A percentile compares a stretch with the other conserved stretches of the same genome.
These are phyloP conservation scores for Pleurotus cornucopiae DNA, from an alignment of 768 basidiomycete species.

Conservation along the genomic window DNA sequence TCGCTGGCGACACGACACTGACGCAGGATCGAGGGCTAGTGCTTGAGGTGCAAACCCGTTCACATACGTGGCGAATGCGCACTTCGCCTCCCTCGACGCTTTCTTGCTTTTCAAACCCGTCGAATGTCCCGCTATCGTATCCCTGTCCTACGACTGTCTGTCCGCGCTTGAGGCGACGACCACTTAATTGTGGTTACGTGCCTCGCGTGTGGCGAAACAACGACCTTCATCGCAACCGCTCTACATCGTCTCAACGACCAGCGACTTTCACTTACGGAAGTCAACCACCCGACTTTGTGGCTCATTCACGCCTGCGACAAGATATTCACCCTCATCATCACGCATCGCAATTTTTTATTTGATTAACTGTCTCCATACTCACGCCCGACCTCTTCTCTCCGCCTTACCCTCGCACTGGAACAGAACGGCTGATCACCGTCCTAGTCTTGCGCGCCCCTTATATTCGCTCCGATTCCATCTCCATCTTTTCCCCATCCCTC, in stretches of 20 bases:
- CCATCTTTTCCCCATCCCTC: slow-evolving; percentile 8
- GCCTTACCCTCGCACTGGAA: slow-evolving; percentile 14
- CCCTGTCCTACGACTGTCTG: slow-evolving; percentile 4
- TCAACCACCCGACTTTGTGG: slow-evolving; percentile 5
- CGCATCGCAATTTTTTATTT: slow-evolving; percentile 41
- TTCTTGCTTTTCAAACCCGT: slow-evolving; percentile 43
- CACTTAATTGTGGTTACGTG: slow-evolving; percentile 80
- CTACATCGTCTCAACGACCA: slow-evolving; percentile 8
- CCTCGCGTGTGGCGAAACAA: slow-evolving; percentile 76
- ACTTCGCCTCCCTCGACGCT: slow-evolving; percentile 50
- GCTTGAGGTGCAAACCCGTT: slow-evolving; percentile 52
- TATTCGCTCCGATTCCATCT: slow-evolving; percentile 16
- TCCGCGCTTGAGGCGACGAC: slow-evolving; percentile 65
- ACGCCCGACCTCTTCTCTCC: slow-evolving; percentile 13
- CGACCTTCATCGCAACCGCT: slow-evolving; percentile 41
- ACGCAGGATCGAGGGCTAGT: slow-evolving; percentile 63
- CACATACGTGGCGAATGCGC: slow-evolving; percentile 48
- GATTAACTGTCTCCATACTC: slow-evolving; percentile 38
- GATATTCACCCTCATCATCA: slow-evolving; percentile 15
- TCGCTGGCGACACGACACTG: slow-evolving; percentile 49
- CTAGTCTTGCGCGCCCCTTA: slow-evolving; percentile 15
- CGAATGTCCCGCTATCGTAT: neutral
- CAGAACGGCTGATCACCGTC: slow-evolving; percentile 45
- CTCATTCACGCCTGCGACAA: neutral
- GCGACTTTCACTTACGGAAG: slow-evolving; percentile 1